Conservation (phyloP, 83 land plant species). For the Larix sibirica region DNA sequence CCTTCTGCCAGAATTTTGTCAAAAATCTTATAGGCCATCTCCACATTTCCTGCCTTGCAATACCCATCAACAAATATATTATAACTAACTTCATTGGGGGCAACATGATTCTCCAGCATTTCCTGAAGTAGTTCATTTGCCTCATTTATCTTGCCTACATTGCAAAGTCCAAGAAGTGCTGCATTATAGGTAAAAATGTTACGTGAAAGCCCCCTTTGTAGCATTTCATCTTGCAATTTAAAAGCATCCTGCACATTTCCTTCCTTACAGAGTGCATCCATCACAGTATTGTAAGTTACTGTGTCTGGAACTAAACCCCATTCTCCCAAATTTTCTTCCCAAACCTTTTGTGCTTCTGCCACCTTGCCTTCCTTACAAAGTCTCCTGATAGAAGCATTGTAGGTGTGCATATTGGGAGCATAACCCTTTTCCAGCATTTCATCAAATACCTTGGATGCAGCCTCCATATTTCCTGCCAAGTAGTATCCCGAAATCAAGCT, state of each 20-base stretch:
- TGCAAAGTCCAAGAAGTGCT: conserved; percentile 58
- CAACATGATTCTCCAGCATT: conserved; percentile 59
- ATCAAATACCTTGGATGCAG: conserved; percentile 32
- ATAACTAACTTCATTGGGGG: conserved; percentile 65
- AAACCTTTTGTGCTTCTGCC: conserved; percentile 21
- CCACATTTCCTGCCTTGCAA: conserved; percentile 56
- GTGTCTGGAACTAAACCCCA: conserved; percentile 43
- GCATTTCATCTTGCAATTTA: conserved; percentile 57
- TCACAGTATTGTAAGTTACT: conserved; percentile 36
- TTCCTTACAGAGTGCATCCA: conserved; percentile 48
- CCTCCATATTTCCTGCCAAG: conserved; percentile 25
- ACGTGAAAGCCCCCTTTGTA: conserved; percentile 36
- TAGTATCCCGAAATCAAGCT: conserved; percentile 49
- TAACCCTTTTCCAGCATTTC: conserved; percentile 35
- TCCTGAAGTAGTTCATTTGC: conserved; percentile 50
- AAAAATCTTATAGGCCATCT: conserved; percentile 46
- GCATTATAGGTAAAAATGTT: conserved; percentile 72
- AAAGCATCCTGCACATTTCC: conserved; percentile 53
- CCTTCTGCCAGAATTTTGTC: conserved; percentile 54
- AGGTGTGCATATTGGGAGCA: conserved; percentile 52
- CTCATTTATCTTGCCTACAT: conserved; percentile 50
- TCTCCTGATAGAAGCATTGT: conserved; percentile 50
- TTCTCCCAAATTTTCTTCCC: conserved; percentile 44
- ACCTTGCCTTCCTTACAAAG: conserved; percentile 36
- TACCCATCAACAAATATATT: conserved; percentile 66